A percentile compares a stretch with the other conserved stretches of the same genome.
phyloP scores from a whole-genome alignment of 768 basidiomycete species.

The Auriculariales sp. region DNA sequence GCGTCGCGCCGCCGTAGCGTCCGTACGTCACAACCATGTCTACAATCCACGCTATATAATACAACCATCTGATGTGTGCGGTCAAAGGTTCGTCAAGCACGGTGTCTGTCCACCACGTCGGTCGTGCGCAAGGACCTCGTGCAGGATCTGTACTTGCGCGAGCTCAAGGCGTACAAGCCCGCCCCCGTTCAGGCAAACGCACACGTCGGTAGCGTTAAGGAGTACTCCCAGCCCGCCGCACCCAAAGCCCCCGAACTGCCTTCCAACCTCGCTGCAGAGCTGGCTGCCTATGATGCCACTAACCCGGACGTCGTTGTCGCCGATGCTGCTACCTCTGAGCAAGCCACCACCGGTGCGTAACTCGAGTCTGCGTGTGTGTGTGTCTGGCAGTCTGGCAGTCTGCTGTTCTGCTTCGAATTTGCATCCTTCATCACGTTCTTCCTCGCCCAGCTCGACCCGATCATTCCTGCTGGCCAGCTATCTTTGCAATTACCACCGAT shows the following conservation, averaged over 20 bases:
- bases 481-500: too few relatives aligned
- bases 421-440: too few relatives aligned
- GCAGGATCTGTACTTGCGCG: slow-evolving; percentile 81
- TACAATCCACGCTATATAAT: neutral
- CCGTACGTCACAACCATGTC: slow-evolving; percentile 23
- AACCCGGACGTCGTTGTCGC: slow-evolving; percentile 38
- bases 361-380: too few relatives aligned
- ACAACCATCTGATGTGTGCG: neutral
- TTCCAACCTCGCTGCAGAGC: slow-evolving; percentile 73
- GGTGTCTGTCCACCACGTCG: slow-evolving; percentile 31
- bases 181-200: slow-evolving; percentile 67
- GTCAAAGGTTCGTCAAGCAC: slow-evolving; percentile 37
- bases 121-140: slow-evolving; percentile 72
- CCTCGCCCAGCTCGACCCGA: too few relatives aligned
- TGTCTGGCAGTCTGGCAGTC: too few relatives aligned
- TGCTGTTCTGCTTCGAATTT: too few relatives aligned
- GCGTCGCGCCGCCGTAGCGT: slow-evolving; percentile 34
- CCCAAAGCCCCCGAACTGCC: slow-evolving; percentile 70
- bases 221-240: slow-evolving; percentile 56
- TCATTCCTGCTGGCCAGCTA: too few relatives aligned
- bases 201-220: slow-evolving; percentile 75
- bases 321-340: slow-evolving; percentile 23
- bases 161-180: slow-evolving; percentile 84
- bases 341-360: slow-evolving; percentile 16
- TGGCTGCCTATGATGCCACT: slow-evolving; percentile 68